phyloP scores from a whole-genome alignment of 331 rosid genomes.

The Prunus yedoensis region DNA sequence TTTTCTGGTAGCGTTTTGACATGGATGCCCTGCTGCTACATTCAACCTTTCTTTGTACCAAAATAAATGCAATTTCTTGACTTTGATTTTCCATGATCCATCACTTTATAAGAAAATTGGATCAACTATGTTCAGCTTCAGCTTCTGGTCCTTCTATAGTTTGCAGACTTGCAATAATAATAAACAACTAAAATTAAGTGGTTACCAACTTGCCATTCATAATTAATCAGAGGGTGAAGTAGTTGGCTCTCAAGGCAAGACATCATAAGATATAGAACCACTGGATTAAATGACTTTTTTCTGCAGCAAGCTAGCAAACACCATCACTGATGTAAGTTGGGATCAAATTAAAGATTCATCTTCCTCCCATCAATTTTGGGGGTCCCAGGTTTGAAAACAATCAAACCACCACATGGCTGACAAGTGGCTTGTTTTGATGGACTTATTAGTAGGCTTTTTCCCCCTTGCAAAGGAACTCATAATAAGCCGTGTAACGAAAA shows the following conservation, averaged over 20 bases:
- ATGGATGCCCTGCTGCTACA: not conserved
- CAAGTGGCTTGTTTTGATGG: constrained; percentile 7
- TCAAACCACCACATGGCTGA: not conserved
- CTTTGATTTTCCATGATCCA: not conserved
- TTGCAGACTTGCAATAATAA: no score
- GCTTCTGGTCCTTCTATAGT: no score
- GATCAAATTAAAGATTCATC: not conserved
- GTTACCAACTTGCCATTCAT: not conserved
- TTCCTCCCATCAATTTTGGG: constrained; percentile 6
- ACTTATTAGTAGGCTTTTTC: not conserved
- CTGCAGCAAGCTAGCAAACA: constrained; percentile 18
- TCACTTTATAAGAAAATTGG: no score
- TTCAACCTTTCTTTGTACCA: not conserved
- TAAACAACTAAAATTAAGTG: not conserved
- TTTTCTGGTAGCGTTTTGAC: not conserved
- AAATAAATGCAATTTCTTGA: not conserved
- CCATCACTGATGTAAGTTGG: not conserved
- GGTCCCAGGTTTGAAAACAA: constrained; percentile 19
- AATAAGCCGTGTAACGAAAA: not conserved
- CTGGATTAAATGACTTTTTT: constrained; percentile 23
- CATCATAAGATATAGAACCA: not conserved
- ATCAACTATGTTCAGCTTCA: no score
- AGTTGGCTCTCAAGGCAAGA: constrained; percentile 17
- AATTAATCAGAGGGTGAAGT: constrained; percentile 6
- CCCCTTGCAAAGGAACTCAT: not conserved